Conservation (phyloP, 257 asterid genomes). For the Verbena officinalis region DNA sequence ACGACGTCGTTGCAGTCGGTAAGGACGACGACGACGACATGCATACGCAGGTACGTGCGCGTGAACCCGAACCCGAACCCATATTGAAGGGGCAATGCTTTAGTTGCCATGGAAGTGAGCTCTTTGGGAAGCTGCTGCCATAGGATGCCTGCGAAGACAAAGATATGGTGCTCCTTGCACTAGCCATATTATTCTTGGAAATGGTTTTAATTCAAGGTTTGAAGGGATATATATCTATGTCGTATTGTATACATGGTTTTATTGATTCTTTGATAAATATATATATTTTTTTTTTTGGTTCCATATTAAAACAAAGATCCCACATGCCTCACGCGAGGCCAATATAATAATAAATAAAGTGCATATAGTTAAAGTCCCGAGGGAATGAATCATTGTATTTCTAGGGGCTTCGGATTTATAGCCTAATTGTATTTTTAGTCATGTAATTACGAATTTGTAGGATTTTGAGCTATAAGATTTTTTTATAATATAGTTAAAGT, state of each 20-base stretch:
- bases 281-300: not conserved
- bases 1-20: not conserved
- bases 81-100: not conserved
- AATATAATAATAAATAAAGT: conserved; percentile 21
- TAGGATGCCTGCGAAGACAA: conserved; percentile 18
- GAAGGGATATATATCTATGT: not conserved
- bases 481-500: not conserved
- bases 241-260: too few species aligned
- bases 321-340: conserved; percentile 29
- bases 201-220: not conserved
- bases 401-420: too few species aligned
- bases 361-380: not conserved
- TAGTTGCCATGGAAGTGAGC: conserved; percentile 9
- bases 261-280: too few species aligned
- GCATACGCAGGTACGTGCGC: conserved; percentile 17
- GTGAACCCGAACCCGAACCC: conserved; percentile 15
- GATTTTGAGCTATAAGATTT: too few species aligned
- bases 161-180: conserved; percentile 18
- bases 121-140: not conserved
- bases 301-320: not conserved
- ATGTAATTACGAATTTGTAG: too few species aligned
- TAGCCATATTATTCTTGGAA: conserved; percentile 21
- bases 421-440: too few species aligned
- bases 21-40: conserved; percentile 18
- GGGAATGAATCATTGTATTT: too few species aligned